Evolutionary conservation across 2,329 filamentous ascomycete genomes (phyloP), one percentile per base, ranked within the genome.

Genomic region (Thelonectria rubi): DNA sequence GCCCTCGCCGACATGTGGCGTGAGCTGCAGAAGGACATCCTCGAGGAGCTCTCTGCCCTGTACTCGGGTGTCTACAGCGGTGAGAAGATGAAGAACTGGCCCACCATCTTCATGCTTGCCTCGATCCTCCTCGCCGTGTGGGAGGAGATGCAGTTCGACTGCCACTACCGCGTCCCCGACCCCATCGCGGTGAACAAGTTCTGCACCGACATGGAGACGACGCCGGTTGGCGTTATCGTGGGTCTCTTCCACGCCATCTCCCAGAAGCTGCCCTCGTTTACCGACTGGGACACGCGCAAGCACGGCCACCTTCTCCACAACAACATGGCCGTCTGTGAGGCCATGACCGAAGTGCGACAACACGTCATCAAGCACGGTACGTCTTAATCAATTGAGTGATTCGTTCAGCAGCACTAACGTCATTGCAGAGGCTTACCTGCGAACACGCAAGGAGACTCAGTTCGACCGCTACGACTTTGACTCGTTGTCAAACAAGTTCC

Each of bases 61-160:
- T 98, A 97, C 85, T 96, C 93, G n/a, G 97, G 93, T 66, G 94
- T 98, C 46, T 98, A 98, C 85, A 96, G 91, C 72, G 94, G 94
- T 62, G 94, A 97, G 78, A 94, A 96, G 79, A 87, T 97, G 71
- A 97, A 97, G 88, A 97, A 97, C 82, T 98, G 94, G 94, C 94
- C 94, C 2, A 97, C 94, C 50, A 98, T 98, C 76, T 98, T 97
- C 85, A 96, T 98, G 87, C 85, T 97, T 58, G 94, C 94, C 10
- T 94, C 92, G 5, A 95, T 98, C 65, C 87, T 98, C 34, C 85
- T 98, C 49, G 92, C 92, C 11, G 93, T 98, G 18, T 98, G 94
- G 94, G 94, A 98, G 78, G 91, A 97, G 84, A 97, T 98, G 88
- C 94, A 98, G 78, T 98, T 97, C 74, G 94, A 98, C 80, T 96